Conservation (phyloP, 176 grass and related monocot species). For the Juncus inflexus region DNA sequence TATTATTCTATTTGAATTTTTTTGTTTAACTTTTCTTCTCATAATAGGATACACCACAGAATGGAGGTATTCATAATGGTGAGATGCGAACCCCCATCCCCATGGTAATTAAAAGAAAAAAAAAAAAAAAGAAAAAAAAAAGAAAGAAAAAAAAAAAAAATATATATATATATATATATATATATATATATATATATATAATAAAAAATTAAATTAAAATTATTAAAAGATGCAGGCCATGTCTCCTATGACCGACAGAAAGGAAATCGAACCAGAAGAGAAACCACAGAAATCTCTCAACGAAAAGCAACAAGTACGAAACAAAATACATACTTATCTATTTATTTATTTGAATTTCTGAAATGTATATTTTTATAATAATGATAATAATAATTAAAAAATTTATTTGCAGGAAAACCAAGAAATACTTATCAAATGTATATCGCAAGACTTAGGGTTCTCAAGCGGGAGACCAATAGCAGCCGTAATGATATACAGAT, state of each 20-base stretch:
- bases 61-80: slow-evolving; percentile 47
- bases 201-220: slow-evolving; percentile 9
- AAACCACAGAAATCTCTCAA: slow-evolving; percentile 98
- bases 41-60: slow-evolving; percentile 66
- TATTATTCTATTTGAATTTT: slow-evolving; percentile 29
- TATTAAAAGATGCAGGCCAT: slow-evolving; percentile 62
- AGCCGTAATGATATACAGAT: slow-evolving; percentile 91
- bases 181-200: no score
- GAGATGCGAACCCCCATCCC: slow-evolving; percentile 53
- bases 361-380: slow-evolving; percentile 19
- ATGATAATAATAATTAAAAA: not conserved
- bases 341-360: slow-evolving; percentile 18
- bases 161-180: no score
- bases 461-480: slow-evolving; percentile 77
- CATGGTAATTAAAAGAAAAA: slow-evolving; percentile 56
- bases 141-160: no score
- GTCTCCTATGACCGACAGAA: slow-evolving; percentile 47
- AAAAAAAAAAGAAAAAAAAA: no score
- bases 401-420: slow-evolving; percentile 70
- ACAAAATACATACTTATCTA: slow-evolving; percentile 25
- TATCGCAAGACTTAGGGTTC: slow-evolving; percentile 98
- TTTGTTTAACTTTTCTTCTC: slow-evolving; percentile 16
- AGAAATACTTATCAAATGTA: slow-evolving; percentile 82
- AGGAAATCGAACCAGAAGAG: slow-evolving; percentile 82
- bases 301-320: slow-evolving; percentile 86